Conservation (phyloP, 2,329 filamentous ascomycete species). For the Clathrospora elynae region DNA sequence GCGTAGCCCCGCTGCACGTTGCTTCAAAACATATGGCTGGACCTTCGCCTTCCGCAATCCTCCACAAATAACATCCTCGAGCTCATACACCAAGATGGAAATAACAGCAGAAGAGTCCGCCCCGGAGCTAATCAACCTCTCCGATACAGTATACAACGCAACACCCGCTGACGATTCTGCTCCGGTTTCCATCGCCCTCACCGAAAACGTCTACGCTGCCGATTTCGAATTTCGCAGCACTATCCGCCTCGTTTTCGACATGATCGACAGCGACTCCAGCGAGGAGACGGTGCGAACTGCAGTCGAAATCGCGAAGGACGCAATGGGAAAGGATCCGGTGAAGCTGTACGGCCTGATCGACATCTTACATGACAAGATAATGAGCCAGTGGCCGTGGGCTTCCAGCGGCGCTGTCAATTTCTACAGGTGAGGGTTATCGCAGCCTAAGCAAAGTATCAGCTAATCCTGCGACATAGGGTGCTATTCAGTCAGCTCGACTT, state of each 20-base stretch:
- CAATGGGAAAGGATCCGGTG: neutral
- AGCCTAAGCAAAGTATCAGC: neutral
- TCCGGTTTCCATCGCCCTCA: neutral
- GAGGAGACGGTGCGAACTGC: neutral
- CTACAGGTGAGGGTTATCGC: neutral
- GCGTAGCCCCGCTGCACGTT: no score
- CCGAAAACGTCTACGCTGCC: neutral
- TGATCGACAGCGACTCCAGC: neutral
- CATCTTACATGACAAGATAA: neutral
- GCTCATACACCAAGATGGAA: neutral
- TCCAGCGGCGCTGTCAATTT: neutral
- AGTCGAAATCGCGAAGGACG: neutral
- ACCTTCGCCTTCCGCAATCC: no score
- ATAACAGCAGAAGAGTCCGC: neutral
- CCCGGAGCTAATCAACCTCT: no score
- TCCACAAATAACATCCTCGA: neutral
- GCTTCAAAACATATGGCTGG: no score
- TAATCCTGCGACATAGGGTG: neutral
- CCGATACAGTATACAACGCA: no score
- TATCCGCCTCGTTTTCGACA: neutral
- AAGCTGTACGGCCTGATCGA: neutral
- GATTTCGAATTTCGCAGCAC: constrained; percentile 1
- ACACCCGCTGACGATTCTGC: neutral
- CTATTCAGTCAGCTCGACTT: neutral
- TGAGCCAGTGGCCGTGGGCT: neutral